Evolutionary conservation across 495 filamentous ascomycete species (phyloP), one percentile per base, ranked within the genome.

Genomic region (Penicillium soppii): DNA sequence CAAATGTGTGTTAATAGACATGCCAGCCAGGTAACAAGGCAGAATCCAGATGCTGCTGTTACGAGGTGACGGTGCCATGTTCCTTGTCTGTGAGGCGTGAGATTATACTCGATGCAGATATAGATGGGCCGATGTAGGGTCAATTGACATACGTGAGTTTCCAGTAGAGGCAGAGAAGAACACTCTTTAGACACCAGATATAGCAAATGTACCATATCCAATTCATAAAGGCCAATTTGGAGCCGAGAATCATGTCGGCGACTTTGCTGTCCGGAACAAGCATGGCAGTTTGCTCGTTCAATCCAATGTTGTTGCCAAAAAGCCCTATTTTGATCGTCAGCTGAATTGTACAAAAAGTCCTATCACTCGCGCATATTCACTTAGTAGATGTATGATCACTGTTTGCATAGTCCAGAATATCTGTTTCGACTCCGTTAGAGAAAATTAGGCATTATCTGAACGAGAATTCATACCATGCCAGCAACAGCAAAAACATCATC

Each of bases 111-210:
- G 15, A 16, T 23, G 4, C 19, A 2, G 4, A 44, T 4, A 37
- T 22, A 35, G 43, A 35, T 13, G 13, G 25, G 39, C 9, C 7
- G 15, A 30, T 23, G 29, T 16, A 33, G 10, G 13, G 17, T 1
- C 17, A 4, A 1, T 47, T 32, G 22, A 52, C 53, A 52, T 66
- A 77, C 75, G 77, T 83, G 22, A 83, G 63, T 25, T 78, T 71
- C 20, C 70, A 65, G 46, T 77, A 83, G 41, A 82, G 79, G 22
- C 71, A 66, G 17, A 73, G 66, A 56, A 81, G 63, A 53, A 75
- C 70, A 2, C 72, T 61, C 48, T 83, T 83, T 42, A 82, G 50
- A 5, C 59, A 59, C 77, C 78, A 83, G 4, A 83, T 62, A n/a
- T 79, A 61, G 37, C 71, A 69, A 1, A 72, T 71, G 50, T 82